phyloP scores from a whole-genome alignment of 352 stramenopile genomes.

The Synura sp. region DNA sequence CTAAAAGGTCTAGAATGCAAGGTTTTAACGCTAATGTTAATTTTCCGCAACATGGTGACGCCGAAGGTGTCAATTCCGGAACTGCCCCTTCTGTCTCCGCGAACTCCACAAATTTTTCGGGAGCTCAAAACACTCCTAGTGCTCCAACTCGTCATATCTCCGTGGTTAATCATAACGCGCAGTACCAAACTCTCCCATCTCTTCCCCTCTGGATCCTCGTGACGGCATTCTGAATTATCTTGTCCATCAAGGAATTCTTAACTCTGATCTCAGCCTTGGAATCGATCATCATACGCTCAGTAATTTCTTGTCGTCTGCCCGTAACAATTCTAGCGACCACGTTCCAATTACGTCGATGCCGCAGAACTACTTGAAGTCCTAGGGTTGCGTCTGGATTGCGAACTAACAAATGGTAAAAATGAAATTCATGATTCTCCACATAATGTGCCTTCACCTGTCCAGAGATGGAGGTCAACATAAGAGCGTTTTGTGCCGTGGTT shows the following conservation, averaged over 20 bases:
- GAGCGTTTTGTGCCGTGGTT: too few relatives aligned
- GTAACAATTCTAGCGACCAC: slow-evolving; percentile 12
- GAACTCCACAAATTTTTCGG: slow-evolving; percentile 19
- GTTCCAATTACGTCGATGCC: slow-evolving; percentile 21
- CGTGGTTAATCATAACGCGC: slow-evolving; percentile 26
- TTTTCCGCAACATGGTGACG: slow-evolving; percentile 28
- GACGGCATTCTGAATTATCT: slow-evolving; percentile 26
- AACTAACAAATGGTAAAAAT: too few relatives aligned
- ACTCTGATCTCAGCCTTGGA: slow-evolving; percentile 15
- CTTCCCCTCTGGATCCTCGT: slow-evolving; percentile 4
- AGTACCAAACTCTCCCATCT: slow-evolving; percentile 19
- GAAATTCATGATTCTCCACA: too few relatives aligned
- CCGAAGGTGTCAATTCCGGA: slow-evolving; percentile 14
- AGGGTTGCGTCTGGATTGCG: too few relatives aligned
- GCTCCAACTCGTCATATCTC: slow-evolving; percentile 13
- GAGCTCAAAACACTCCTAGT: slow-evolving; percentile 5
- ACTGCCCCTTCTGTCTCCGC: slow-evolving; percentile 15
- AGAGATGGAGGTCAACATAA: too few relatives aligned
- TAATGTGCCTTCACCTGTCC: too few relatives aligned
- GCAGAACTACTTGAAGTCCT: too few relatives aligned
- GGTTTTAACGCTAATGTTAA: slow-evolving; percentile 24
- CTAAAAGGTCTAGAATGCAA: slow-evolving; percentile 16
- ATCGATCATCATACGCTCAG: slow-evolving; percentile 17
- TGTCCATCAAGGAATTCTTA: slow-evolving; percentile 19
- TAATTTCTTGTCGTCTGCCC: neutral